A percentile compares a stretch with the other conserved stretches of the same genome.
These are phyloP conservation scores for Penicillium paneum DNA, from an alignment of 2,329 filamentous ascomycete species.

Conservation along the genomic window DNA sequence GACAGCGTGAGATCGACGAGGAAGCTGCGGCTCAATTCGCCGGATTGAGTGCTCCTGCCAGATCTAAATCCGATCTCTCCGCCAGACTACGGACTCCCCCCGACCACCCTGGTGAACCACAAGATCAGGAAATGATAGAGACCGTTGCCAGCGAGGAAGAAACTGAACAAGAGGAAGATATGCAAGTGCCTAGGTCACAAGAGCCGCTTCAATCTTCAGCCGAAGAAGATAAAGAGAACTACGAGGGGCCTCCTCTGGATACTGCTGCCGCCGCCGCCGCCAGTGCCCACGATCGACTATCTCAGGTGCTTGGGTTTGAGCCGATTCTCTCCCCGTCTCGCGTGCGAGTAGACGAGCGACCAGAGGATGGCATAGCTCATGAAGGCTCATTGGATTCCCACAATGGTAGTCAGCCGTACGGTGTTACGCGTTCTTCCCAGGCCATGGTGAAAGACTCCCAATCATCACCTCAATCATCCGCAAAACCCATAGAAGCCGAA, in stretches of 20 bases:
- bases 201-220: conserved; percentile 27
- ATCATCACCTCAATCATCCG: conserved; percentile 30
- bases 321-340: conserved; percentile 16
- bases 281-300: conserved; percentile 39
- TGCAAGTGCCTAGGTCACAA: conserved; percentile 30
- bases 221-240: conserved; percentile 50
- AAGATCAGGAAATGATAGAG: conserved; percentile 18
- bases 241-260: conserved; percentile 28
- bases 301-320: conserved; percentile 35
- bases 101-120: conserved; percentile 2
- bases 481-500: conserved; percentile 1
- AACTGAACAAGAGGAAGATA: conserved; percentile 47
- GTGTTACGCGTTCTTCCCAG: conserved; percentile 30
- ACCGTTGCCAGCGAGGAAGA: conserved; percentile 42
- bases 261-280: conserved; percentile 31
- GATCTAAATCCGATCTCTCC: conserved; percentile 10
- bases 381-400: conserved; percentile 1
- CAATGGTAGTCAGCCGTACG: conserved; percentile 6
- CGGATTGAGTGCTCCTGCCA: conserved; percentile 33
- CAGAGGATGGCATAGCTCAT: neutral
- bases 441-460: conserved; percentile 39
- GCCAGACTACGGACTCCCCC: conserved; percentile 2
- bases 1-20: conserved; percentile 34
- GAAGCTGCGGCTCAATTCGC: conserved; percentile 38
- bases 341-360: conserved; percentile 2